Conservation (phyloP, 352 stramenopile genomes). For the Saprolegnia diclina region DNA sequence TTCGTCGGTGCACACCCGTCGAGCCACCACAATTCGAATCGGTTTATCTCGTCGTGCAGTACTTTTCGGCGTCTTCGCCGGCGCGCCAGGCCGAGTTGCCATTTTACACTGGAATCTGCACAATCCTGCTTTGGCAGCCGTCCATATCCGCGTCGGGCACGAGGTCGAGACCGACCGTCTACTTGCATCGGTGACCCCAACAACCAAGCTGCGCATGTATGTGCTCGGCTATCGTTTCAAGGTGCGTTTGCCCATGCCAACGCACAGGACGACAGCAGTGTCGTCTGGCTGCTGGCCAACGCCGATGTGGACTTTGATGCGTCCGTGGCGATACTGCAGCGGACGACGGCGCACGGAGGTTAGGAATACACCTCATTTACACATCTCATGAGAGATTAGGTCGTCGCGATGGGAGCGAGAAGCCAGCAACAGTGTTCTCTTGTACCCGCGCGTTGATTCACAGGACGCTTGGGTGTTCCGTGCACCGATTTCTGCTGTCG, state of each 20-base stretch:
- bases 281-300: not conserved
- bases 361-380: not conserved
- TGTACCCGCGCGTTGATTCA: constrained; percentile 7
- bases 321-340: not conserved
- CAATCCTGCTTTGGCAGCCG: not conserved
- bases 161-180: not conserved
- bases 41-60: not conserved
- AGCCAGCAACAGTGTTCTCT: not conserved
- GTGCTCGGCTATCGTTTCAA: not conserved
- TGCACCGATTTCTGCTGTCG: not conserved
- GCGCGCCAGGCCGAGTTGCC: constrained; percentile 1
- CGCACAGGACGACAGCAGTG: not conserved
- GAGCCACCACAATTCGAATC: not conserved
- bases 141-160: not conserved
- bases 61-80: not conserved
- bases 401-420: constrained; percentile 7
- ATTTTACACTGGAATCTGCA: not conserved
- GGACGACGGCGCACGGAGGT: not conserved
- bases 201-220: not conserved
- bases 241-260: not conserved
- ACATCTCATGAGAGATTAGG: not conserved
- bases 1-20: not conserved
- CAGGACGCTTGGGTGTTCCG: constrained; percentile 7
- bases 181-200: not conserved
- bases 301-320: constrained; percentile 12